Evolutionary conservation across 345 rosid genomes (phyloP), one percentile per base, ranked within the genome.

Genomic region (Trapa bicornis): DNA sequence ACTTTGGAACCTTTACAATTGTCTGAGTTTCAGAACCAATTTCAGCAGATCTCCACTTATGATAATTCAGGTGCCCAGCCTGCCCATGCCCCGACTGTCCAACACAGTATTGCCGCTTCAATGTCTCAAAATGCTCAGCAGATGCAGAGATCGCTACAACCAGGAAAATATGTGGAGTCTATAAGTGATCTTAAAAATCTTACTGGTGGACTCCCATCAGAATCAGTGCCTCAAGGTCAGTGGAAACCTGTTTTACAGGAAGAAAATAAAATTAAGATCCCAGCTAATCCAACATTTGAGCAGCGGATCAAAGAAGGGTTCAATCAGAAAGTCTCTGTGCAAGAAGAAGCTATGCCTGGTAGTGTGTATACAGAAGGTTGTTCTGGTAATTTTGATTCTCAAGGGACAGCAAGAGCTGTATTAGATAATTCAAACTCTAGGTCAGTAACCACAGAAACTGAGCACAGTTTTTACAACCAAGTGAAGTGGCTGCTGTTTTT

Each of bases 401-500:
- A 83, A 73, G 76, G 80, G 61, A 76, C 73, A 66, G 66, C 75
- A 1, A 88, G 80, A 73, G 81, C 80, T 57, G 83, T 73, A 72
- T 54, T 83, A 37, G 76, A 72, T 62, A 73, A 79, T 67, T 73
- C 83, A 35, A 63, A 79, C 65, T 80, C 65, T 74, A 86, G 78
- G 77, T 77, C 77, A 56, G 84, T 81, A 75, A 85, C 78, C 62
- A 81, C 86, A 64, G 80, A 76, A 70, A 84, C 72, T 43, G 91
- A 88, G 47, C 78, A 75, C 63, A 87, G 83, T 71, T 87, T 81
- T 65, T 79, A 80, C 65, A 80, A 84, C 72, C 99, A 94, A 75
- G 83, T 78, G 76, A 87, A 74, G 71, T 94, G 99, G 99, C 89
- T 94, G 72, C 74, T 94, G 79, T 83, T 91, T 75, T 75, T 94